Evolutionary conservation across 371 early-diverging fungal species (phyloP).

Genomic region (Parasitella parasitica): DNA sequence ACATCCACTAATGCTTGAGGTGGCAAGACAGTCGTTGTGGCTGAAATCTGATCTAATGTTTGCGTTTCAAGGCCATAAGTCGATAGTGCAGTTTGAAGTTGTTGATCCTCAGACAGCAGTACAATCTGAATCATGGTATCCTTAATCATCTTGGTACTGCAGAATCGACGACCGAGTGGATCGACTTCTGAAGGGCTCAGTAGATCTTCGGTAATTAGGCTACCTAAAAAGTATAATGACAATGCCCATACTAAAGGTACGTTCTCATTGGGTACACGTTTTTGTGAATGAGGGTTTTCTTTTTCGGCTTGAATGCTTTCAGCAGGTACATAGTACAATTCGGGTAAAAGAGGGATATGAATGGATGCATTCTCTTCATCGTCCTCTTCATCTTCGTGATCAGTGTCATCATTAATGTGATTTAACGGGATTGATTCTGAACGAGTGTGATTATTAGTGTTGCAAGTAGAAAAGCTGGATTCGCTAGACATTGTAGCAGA

Average conservation of each 20-base stretch:
- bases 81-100: slow-evolving; percentile 64
- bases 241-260: slow-evolving; percentile 90
- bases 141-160: slow-evolving; percentile 34
- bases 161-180: slow-evolving; percentile 77
- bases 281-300: slow-evolving; percentile 68
- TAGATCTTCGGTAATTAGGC: slow-evolving; percentile 71
- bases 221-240: slow-evolving; percentile 76
- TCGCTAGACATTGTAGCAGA: slow-evolving; percentile 37
- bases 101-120: slow-evolving; percentile 70
- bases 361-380: not conserved
- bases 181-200: slow-evolving; percentile 80
- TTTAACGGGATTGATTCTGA: not conserved
- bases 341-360: slow-evolving; percentile 64
- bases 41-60: slow-evolving; percentile 64
- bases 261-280: slow-evolving; percentile 81
- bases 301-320: slow-evolving; percentile 75
- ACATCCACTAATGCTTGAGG: slow-evolving; percentile 79
- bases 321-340: slow-evolving; percentile 79
- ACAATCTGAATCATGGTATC: slow-evolving; percentile 79
- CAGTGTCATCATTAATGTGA: not conserved
- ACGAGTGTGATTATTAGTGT: not conserved
- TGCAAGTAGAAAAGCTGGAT: not conserved
- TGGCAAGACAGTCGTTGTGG: slow-evolving; percentile 63
- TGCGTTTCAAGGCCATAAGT: slow-evolving; percentile 81
- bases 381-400: not conserved